Conservation (phyloP, 768 basidiomycete species). For the Postia placenta region DNA sequence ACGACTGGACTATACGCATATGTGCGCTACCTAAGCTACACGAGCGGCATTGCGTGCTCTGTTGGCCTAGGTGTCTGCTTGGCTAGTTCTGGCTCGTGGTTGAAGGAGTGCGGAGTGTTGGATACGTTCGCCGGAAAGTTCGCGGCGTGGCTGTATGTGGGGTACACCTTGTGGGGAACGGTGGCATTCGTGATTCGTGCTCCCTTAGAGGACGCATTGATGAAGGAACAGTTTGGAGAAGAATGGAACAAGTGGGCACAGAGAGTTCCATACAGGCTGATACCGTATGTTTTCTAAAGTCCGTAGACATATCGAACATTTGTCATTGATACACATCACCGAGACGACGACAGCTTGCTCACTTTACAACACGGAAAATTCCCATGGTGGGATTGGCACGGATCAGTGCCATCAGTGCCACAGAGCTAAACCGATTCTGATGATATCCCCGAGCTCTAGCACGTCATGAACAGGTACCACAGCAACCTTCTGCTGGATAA, state of each 20-base stretch:
- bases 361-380: no score
- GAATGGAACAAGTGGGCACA: no score
- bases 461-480: constrained; percentile 83
- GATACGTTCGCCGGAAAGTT: constrained; percentile 4
- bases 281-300: neutral
- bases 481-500: constrained; percentile 65
- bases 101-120: constrained; percentile 9
- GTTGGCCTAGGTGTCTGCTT: constrained; percentile 6
- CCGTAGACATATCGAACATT: no score
- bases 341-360: no score
- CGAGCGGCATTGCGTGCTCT: constrained; percentile 4
- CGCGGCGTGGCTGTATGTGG: neutral
- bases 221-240: neutral
- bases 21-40: constrained; percentile 24
- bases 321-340: no score
- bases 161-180: no score
- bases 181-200: neutral
- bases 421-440: constrained; percentile 42
- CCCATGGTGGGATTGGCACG: no score
- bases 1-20: constrained; percentile 22
- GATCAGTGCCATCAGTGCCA: no score
- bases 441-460: constrained; percentile 65
- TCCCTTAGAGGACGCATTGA: neutral
- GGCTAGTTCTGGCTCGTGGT: constrained; percentile 10
- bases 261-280: neutral